Conservation (phyloP, 2,329 filamentous ascomycete genomes). For the Trichothecium sympodiale region DNA sequence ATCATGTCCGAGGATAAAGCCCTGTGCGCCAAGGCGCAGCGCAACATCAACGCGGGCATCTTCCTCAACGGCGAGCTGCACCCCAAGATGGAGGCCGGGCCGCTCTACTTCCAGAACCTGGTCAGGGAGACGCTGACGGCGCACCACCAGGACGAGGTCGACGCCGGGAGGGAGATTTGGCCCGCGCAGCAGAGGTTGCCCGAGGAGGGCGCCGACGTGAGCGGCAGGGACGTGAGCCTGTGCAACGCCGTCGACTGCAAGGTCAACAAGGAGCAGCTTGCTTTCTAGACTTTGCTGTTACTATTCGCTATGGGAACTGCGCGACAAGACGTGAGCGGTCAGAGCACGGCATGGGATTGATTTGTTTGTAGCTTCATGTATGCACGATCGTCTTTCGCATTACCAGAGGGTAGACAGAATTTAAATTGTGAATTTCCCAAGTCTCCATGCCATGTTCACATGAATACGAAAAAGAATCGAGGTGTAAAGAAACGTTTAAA, state of each 20-base stretch:
- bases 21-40: slow-evolving; percentile 47
- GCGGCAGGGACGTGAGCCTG: slow-evolving; percentile 17
- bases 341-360: no score
- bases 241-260: slow-evolving; percentile 23
- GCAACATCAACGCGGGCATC: slow-evolving; percentile 49
- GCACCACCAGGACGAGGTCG: slow-evolving; percentile 14
- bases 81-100: slow-evolving; percentile 47
- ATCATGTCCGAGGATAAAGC: slow-evolving; percentile 56
- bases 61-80: slow-evolving; percentile 55
- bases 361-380: no score
- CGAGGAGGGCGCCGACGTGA: slow-evolving; percentile 8
- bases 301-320: no score
- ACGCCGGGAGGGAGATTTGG: slow-evolving; percentile 16
- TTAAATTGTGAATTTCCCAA: no score
- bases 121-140: slow-evolving; percentile 25
- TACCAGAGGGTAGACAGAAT: no score
- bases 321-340: no score
- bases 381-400: no score
- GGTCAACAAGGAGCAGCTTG: slow-evolving; percentile 6
- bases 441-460: no score
- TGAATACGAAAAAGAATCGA: no score
- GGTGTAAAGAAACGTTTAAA: no score
- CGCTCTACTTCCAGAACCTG: slow-evolving; percentile 42
- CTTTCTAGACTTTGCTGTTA: no score
- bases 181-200: slow-evolving; percentile 7